Percentiles rank a stretch among this genome's conserved stretches.
These are phyloP conservation scores for Colletotrichum brevisporum DNA, from an alignment of 2,329 filamentous ascomycete genomes.

Conservation along the genomic window DNA sequence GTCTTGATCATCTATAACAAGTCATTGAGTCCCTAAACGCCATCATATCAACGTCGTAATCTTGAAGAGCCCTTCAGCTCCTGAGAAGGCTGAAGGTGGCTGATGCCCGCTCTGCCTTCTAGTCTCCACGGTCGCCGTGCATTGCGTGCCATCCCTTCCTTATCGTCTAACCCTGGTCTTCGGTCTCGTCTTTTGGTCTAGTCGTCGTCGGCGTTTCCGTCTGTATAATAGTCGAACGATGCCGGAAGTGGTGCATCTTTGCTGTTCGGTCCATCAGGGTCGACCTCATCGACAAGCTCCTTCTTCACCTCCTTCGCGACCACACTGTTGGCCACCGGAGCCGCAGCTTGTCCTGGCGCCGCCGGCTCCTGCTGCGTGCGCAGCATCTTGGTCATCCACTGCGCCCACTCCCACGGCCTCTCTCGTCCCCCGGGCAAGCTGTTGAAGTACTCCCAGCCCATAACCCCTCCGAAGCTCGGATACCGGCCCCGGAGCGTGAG, in stretches of 20 bases:
- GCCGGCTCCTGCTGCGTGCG: conserved; percentile 44
- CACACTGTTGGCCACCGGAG: conserved; percentile 3
- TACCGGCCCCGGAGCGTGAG: conserved; percentile 63
- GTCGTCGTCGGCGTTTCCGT: conserved; percentile 40
- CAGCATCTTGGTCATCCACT: conserved; percentile 69
- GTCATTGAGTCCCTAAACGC: neutral
- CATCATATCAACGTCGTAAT: neutral
- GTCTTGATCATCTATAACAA: neutral
- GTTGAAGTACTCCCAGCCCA: conserved; percentile 98
- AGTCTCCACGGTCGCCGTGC: no score
- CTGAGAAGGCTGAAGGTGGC: no score
- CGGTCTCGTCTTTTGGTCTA: neutral
- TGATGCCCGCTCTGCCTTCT: no score
- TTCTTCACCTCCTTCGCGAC: conserved; percentile 36
- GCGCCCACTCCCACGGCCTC: conserved; percentile 84
- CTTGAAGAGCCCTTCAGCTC: no score
- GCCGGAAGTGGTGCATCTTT: conserved; percentile 48
- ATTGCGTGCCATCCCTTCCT: no score
- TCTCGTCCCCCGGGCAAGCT: conserved; percentile 74
- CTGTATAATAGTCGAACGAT: conserved; percentile 54
- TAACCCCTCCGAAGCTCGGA: conserved; percentile 84
- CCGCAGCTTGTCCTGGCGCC: neutral
- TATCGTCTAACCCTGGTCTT: no score
- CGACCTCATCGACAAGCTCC: conserved; percentile 42
- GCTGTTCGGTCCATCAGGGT: conserved; percentile 46